phyloP scores from a whole-genome alignment of 2,329 filamentous ascomycete genomes.

The Aspergillaceae sp. region DNA sequence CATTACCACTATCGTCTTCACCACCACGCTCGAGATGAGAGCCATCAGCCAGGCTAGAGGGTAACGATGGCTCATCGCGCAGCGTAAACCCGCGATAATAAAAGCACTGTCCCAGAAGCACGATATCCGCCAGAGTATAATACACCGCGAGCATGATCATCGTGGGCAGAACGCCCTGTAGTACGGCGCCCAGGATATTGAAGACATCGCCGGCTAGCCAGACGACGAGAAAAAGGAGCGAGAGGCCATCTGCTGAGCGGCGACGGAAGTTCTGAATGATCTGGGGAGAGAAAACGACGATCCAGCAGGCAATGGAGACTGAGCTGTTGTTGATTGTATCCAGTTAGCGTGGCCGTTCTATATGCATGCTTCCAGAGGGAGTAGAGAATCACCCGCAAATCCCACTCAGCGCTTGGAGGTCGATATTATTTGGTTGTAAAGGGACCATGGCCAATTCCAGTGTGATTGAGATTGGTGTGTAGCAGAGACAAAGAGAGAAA shows the following conservation, averaged over 20 bases:
- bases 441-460: not conserved
- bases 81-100: slow-evolving; percentile 77
- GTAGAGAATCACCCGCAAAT: slow-evolving; percentile 61
- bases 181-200: slow-evolving; percentile 85
- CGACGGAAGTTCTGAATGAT: slow-evolving; percentile 92
- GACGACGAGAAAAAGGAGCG: slow-evolving; percentile 81
- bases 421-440: slow-evolving; percentile 39
- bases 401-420: slow-evolving; percentile 83
- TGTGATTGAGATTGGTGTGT: too few relatives aligned
- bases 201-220: slow-evolving; percentile 95
- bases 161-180: slow-evolving; percentile 86
- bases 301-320: slow-evolving; percentile 95
- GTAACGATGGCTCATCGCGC: slow-evolving; percentile 20
- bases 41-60: slow-evolving; percentile 5
- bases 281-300: slow-evolving; percentile 94
- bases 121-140: slow-evolving; percentile 85
- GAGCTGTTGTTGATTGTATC: slow-evolving; percentile 48
- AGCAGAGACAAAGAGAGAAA: too few relatives aligned
- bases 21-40: not conserved
- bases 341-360: not conserved
- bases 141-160: slow-evolving; percentile 95
- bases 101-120: slow-evolving; percentile 82
- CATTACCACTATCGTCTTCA: not conserved
- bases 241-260: slow-evolving; percentile 76
- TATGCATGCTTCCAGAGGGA: not conserved